phyloP scores from a whole-genome alignment of 805 yeast species.

The Ogataea pilisensis region DNA sequence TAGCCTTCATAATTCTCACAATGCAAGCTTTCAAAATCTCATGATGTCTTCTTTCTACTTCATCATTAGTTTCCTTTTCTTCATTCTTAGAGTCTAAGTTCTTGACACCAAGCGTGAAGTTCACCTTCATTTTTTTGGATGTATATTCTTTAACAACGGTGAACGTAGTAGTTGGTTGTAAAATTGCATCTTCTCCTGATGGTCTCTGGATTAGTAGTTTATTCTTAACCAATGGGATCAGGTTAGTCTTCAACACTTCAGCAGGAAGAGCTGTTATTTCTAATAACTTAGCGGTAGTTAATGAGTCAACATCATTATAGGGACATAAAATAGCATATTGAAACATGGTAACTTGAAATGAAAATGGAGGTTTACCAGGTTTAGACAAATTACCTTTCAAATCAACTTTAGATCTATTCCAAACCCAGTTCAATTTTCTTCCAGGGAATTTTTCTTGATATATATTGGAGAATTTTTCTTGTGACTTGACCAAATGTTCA shows the following conservation, averaged over 20 bases:
- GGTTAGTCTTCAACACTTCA: constrained; percentile 67
- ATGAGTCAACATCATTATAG: constrained; percentile 66
- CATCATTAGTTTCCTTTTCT: constrained; percentile 78
- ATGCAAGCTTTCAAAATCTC: constrained; percentile 87
- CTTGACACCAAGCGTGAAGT: constrained; percentile 45
- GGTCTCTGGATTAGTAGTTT: constrained; percentile 69
- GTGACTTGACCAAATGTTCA: constrained; percentile 55
- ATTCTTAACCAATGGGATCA: constrained; percentile 74
- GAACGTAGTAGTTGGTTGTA: constrained; percentile 52
- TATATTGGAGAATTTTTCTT: constrained; percentile 61
- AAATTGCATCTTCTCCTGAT: constrained; percentile 49
- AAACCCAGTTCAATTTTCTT: constrained; percentile 89
- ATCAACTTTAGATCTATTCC: constrained; percentile 93
- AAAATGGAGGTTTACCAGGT: constrained; percentile 76
- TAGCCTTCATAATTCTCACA: constrained; percentile 94
- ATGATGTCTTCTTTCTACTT: constrained; percentile 52
- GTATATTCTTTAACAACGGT: constrained; percentile 78
- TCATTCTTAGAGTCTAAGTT: constrained; percentile 62
- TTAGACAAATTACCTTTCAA: constrained; percentile 79
- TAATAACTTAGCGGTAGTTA: constrained; percentile 55
- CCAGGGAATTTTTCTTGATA: constrained; percentile 79
- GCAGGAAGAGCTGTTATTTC: constrained; percentile 65
- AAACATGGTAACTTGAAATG: constrained; percentile 74
- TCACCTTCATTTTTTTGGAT: constrained; percentile 78
- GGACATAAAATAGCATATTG: constrained; percentile 85